Evolutionary conservation across 495 filamentous ascomycete genomes (phyloP).

Genomic region (Daldinia decipiens): DNA sequence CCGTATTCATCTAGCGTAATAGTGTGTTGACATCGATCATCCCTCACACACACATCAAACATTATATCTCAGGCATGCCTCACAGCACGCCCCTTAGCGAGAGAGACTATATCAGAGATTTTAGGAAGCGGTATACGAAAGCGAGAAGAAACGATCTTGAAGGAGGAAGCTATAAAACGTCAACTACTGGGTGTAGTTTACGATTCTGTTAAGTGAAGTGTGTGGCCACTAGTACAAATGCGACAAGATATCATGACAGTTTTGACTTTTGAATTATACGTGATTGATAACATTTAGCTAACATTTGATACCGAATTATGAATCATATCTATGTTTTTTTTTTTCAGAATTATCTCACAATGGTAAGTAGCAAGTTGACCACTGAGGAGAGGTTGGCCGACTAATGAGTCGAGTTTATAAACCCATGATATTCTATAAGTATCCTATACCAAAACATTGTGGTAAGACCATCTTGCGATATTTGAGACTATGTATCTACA

Average conservation of each 20-base stretch:
- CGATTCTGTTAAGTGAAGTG: constrained; percentile 14
- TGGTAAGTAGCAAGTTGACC: background rate
- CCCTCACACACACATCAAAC: constrained; percentile 8
- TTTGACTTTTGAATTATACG: background rate
- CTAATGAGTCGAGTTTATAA: background rate
- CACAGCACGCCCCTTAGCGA: constrained; percentile 9
- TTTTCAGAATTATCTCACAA: background rate
- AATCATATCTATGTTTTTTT: background rate
- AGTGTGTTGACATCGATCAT: constrained; percentile 1
- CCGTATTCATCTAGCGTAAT: background rate
- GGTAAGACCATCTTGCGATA: background rate
- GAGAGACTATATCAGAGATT: constrained; percentile 33
- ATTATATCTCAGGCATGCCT: constrained; percentile 23
- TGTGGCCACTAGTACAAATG: constrained; percentile 28
- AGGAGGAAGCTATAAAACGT: constrained; percentile 12
- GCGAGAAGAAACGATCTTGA: constrained; percentile 6
- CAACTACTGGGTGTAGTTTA: constrained; percentile 26
- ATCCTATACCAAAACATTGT: background rate
- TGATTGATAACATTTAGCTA: background rate
- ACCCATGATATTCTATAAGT: background rate
- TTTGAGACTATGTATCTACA: background rate
- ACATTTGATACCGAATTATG: background rate
- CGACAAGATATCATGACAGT: constrained; percentile 20
- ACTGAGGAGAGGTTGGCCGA: background rate
- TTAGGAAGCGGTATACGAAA: constrained; percentile 20